These are phyloP conservation scores for Monilinia aucupariae DNA, from an alignment of 2,329 filamentous ascomycete genomes.

Conservation along the genomic window DNA sequence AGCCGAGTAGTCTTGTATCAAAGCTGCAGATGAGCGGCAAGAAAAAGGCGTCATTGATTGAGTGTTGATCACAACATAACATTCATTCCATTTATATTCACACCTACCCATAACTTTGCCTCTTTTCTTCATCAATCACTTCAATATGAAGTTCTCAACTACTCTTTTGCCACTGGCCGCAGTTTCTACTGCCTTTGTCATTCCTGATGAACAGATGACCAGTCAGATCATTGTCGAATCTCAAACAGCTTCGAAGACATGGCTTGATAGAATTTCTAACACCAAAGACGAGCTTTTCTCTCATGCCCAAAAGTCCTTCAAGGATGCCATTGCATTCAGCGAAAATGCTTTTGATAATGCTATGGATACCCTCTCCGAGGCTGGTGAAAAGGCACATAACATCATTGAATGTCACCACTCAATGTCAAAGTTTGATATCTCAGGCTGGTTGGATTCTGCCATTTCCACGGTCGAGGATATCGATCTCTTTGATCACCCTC, in stretches of 20 bases:
- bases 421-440: slow-evolving; percentile 33
- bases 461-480: slow-evolving; percentile 35
- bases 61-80: background rate
- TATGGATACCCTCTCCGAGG: slow-evolving; percentile 26
- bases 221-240: slow-evolving; percentile 39
- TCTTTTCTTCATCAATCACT: slow-evolving; percentile 7
- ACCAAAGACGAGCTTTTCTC: slow-evolving; percentile 33
- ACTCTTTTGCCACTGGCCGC: slow-evolving; percentile 46
- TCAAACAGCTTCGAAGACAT: slow-evolving; percentile 31
- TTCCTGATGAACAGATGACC: slow-evolving; percentile 47
- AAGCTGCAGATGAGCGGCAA: background rate
- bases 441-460: slow-evolving; percentile 35
- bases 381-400: slow-evolving; percentile 22
- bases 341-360: slow-evolving; percentile 34
- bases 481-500: slow-evolving; percentile 26
- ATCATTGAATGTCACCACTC: slow-evolving; percentile 32
- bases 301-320: slow-evolving; percentile 29
- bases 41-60: slow-evolving; percentile 11
- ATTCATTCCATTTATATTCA: slow-evolving; percentile 9
- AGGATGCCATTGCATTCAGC: slow-evolving; percentile 26
- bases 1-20: slow-evolving; percentile 4
- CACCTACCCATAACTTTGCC: background rate
- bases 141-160: slow-evolving; percentile 38
- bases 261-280: slow-evolving; percentile 35
- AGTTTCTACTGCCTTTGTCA: slow-evolving; percentile 46